These are phyloP conservation scores for Patellaria atrata DNA, from an alignment of 495 filamentous ascomycete genomes.

Conservation along the genomic window DNA sequence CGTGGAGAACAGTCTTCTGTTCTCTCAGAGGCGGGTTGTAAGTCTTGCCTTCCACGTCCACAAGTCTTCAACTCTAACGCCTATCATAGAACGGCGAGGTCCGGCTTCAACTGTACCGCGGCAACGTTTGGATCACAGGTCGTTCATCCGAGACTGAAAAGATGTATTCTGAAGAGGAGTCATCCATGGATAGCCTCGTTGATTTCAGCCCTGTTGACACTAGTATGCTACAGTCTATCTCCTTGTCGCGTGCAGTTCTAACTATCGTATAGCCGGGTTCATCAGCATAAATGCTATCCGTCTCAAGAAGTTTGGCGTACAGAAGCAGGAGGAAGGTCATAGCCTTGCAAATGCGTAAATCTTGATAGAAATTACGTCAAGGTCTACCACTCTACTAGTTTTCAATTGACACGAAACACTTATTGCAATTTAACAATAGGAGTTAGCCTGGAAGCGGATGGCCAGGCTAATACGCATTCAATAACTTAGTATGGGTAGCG, in stretches of 20 bases:
- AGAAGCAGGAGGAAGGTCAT: constrained; percentile 6
- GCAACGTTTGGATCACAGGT: not conserved
- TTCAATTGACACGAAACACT: too few relatives aligned
- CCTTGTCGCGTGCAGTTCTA: not conserved
- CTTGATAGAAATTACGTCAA: too few relatives aligned
- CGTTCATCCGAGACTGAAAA: constrained; percentile 1
- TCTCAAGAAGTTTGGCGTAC: constrained; percentile 7
- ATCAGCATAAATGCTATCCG: constrained; percentile 10
- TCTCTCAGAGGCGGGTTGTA: constrained; percentile 5
- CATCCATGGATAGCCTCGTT: constrained; percentile 4
- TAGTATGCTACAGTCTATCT: constrained; percentile 4
- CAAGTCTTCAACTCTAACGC: too few relatives aligned
- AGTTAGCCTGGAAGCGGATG: too few relatives aligned
- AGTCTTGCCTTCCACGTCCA: not conserved
- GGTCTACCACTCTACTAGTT: too few relatives aligned
- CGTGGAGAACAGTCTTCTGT: constrained; percentile 3
- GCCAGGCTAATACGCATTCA: too few relatives aligned
- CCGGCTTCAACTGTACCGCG: constrained; percentile 1
- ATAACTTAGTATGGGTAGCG: too few relatives aligned
- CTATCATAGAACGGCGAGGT: constrained; percentile 4
- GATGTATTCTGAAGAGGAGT: constrained; percentile 3
- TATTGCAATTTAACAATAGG: too few relatives aligned
- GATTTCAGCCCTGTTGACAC: constrained; percentile 4
- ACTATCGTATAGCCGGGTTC: constrained; percentile 3
- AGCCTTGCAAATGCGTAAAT: constrained; percentile 1